phyloP scores from a whole-genome alignment of 305 asterid species.

The Fraxinus sp. region DNA sequence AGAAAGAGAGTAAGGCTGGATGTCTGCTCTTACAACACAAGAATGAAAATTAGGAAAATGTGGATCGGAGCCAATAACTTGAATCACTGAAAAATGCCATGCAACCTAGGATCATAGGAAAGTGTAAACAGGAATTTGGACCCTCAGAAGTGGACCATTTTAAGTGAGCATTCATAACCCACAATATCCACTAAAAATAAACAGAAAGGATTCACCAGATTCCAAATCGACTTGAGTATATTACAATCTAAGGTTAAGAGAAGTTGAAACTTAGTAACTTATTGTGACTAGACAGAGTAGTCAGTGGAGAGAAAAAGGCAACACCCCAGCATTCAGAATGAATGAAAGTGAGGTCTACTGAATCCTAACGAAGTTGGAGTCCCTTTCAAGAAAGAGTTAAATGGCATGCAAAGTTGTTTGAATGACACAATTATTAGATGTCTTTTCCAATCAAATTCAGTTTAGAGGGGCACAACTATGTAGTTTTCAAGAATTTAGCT shows the following conservation, averaged over 20 bases:
- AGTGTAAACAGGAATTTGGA: not conserved
- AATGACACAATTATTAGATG: not conserved
- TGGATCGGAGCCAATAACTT: not conserved
- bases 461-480: not conserved
- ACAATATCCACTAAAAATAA: not conserved
- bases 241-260: not conserved
- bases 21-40: slow-evolving; percentile 24
- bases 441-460: not conserved
- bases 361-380: not conserved
- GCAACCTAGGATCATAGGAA: not conserved
- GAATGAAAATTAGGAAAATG: not conserved
- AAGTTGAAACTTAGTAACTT: not conserved
- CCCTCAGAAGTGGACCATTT: not conserved
- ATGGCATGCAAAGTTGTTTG: not conserved
- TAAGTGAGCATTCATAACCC: not conserved
- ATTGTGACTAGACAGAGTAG: not conserved
- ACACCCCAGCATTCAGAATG: not conserved
- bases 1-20: slow-evolving; percentile 30
- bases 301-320: not conserved
- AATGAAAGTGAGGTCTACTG: not conserved
- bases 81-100: not conserved
- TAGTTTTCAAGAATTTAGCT: not conserved
- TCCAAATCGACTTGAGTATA: not conserved
- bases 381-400: not conserved
- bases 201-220: not conserved